Evolutionary conservation across 371 early-diverging fungal species (phyloP), one percentile per base, ranked within the genome.

Genomic region (Ordospora pajunii): DNA sequence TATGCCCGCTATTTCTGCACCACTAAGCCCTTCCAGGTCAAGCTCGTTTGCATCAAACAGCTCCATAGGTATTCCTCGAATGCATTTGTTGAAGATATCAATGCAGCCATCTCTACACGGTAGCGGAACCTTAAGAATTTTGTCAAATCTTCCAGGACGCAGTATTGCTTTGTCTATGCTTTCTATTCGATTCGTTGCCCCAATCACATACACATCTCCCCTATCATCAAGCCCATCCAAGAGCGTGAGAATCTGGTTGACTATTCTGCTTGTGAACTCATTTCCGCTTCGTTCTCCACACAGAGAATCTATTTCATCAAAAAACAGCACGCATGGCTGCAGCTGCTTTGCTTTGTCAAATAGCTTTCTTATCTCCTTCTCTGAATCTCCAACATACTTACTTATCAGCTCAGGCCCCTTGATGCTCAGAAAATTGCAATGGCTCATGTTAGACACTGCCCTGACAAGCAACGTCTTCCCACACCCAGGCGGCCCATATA

Each of bases 381-480:
- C 99, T 85, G 93, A 92, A 81, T 97, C 98, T 73, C 99, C 99
- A 0, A 97, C 97, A 81, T 95, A 99, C 88, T 97, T 99, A 86
- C 93, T 97, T 49, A 98, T 86, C 10, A 99, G 84, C 81, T 98
- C 99, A 17, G 97, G 97, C 0, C 99, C 99, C 81, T 96, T 96
- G 62, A 99, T 93, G 42, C 92, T 91, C 52, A 97, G 92, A 80
- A 99, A 97, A 84, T 97, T 97, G 79, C 92, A 93, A 71, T 89
- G 88, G 69, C 91, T 89, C 78, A 90, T 91, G 94, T 87, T 86
- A 0, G 96, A 94, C 25, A 97, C 92, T 0, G 97, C 98, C 82
- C 95, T 95, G 17, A 97, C 98, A 74, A 97, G 86, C 73, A 99
- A 83, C 2, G 99, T 97, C 84, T 99, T 99, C 62, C 99, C 99